phyloP scores from a whole-genome alignment of 169 alveolate species.

The Theileria luwenshuni region DNA sequence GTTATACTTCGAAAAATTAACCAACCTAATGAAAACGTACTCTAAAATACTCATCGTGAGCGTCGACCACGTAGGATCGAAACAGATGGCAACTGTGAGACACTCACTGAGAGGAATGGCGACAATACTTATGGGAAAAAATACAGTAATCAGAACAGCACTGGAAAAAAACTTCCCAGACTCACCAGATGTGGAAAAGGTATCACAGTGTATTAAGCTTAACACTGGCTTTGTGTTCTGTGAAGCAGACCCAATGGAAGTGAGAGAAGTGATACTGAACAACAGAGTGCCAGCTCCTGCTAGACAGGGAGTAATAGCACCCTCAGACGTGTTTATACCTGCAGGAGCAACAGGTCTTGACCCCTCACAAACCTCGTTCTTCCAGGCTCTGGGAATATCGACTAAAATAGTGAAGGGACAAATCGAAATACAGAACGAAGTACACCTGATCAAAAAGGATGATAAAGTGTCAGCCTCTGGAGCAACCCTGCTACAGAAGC shows the following conservation, averaged over 20 bases:
- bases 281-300: constrained; percentile 97
- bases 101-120: constrained; percentile 91
- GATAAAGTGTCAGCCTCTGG: constrained; percentile 95
- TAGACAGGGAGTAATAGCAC: constrained; percentile 96
- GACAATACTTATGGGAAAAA: constrained; percentile 94
- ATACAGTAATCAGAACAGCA: constrained; percentile 94
- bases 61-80: constrained; percentile 95
- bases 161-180: constrained; percentile 80
- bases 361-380: constrained; percentile 98
- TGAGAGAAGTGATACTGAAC: constrained; percentile 87
- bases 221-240: constrained; percentile 97
- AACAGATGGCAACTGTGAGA: constrained; percentile 93
- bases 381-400: constrained; percentile 98
- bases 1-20: constrained; percentile 84
- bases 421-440: constrained; percentile 95
- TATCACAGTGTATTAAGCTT: constrained; percentile 85
- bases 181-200: constrained; percentile 85
- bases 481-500: constrained; percentile 94
- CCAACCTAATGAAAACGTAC: constrained; percentile 82
- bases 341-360: constrained; percentile 99
- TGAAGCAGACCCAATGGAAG: constrained; percentile 91
- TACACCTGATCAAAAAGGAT: constrained; percentile 91
- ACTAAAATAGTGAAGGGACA: constrained; percentile 98
- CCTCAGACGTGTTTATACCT: constrained; percentile 95
- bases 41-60: constrained; percentile 88